phyloP scores from a whole-genome alignment of 2,329 filamentous ascomycete species.

The Bipolaris oryzae region DNA sequence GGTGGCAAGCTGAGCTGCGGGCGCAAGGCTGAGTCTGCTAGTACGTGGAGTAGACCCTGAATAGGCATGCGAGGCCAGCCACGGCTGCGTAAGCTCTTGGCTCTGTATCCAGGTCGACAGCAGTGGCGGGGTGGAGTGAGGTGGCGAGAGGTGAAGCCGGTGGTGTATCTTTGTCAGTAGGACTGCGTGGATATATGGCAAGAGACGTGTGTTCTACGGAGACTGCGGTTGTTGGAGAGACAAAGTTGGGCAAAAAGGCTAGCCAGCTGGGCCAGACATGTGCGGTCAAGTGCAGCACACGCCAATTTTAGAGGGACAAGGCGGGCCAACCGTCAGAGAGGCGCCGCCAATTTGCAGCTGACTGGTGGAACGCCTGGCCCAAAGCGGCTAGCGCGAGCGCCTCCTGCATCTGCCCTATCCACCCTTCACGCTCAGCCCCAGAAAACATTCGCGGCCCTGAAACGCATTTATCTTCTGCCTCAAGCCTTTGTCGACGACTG shows the following conservation, averaged over 20 bases:
- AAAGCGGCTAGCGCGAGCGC: constrained; percentile 17
- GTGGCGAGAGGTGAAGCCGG: background rate
- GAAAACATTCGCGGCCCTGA: constrained; percentile 14
- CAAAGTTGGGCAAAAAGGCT: too few species aligned
- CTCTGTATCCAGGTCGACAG: background rate
- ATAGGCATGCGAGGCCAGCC: constrained; percentile 9
- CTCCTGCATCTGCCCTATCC: constrained; percentile 10
- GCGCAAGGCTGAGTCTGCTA: constrained; percentile 25
- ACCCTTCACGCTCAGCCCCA: constrained; percentile 24
- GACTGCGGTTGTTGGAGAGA: too few species aligned
- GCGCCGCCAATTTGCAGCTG: constrained; percentile 11
- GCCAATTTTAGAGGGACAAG: constrained; percentile 28
- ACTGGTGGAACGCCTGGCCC: constrained; percentile 5
- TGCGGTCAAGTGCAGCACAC: constrained; percentile 7
- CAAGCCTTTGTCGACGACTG: constrained; percentile 16
- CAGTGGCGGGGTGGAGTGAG: background rate
- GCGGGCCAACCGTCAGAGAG: constrained; percentile 12
- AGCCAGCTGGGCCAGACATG: background rate
- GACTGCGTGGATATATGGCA: background rate
- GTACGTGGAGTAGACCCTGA: constrained; percentile 15
- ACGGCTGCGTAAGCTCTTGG: constrained; percentile 12
- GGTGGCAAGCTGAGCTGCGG: constrained; percentile 23
- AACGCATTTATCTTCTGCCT: constrained; percentile 22
- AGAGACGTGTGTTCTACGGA: background rate
- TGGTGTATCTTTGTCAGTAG: background rate